These are phyloP conservation scores for Botryosphaeria agaves DNA, from an alignment of 2,329 filamentous ascomycete species.

Conservation along the genomic window DNA sequence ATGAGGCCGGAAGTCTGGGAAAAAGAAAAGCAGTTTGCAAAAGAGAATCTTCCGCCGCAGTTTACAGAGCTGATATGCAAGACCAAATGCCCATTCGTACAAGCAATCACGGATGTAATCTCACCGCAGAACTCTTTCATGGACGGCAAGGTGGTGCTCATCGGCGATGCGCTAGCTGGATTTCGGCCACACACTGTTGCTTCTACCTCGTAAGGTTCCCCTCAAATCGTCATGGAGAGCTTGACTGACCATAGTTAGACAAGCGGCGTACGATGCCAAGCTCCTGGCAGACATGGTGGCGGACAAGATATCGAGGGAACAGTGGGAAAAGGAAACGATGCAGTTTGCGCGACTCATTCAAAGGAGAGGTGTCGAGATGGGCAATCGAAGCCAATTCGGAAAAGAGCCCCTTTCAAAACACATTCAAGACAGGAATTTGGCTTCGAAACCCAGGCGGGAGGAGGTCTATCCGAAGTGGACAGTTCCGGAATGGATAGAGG, in stretches of 20 bases:
- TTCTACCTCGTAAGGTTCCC: background rate
- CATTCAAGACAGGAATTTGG: background rate
- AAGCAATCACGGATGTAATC: slow-evolving; percentile 26
- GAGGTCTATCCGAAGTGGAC: background rate
- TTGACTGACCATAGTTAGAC: slow-evolving; percentile 10
- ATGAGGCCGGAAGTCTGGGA: slow-evolving; percentile 22
- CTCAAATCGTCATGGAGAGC: background rate
- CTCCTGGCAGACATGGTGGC: slow-evolving; percentile 21
- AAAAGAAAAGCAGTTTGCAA: slow-evolving; percentile 16
- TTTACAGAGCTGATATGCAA: slow-evolving; percentile 24
- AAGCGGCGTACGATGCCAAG: slow-evolving; percentile 28
- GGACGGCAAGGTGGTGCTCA: slow-evolving; percentile 24
- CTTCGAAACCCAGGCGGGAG: background rate
- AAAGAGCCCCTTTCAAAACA: slow-evolving; percentile 11
- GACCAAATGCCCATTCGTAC: slow-evolving; percentile 26
- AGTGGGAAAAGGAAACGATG: slow-evolving; percentile 20
- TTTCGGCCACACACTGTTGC: slow-evolving; percentile 29
- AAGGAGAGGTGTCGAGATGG: slow-evolving; percentile 20
- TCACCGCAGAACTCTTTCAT: slow-evolving; percentile 19
- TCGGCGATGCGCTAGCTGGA: slow-evolving; percentile 29
- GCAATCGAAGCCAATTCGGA: slow-evolving; percentile 22
- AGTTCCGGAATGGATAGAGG: too few relatives aligned
- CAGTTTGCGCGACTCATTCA: slow-evolving; percentile 20
- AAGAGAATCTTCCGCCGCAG: slow-evolving; percentile 18
- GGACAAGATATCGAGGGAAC: slow-evolving; percentile 15